A percentile compares a stretch with the other conserved stretches of the same genome.
phyloP scores from a whole-genome alignment of 106 monocot genomes.

The Dendrobium catenatum region DNA sequence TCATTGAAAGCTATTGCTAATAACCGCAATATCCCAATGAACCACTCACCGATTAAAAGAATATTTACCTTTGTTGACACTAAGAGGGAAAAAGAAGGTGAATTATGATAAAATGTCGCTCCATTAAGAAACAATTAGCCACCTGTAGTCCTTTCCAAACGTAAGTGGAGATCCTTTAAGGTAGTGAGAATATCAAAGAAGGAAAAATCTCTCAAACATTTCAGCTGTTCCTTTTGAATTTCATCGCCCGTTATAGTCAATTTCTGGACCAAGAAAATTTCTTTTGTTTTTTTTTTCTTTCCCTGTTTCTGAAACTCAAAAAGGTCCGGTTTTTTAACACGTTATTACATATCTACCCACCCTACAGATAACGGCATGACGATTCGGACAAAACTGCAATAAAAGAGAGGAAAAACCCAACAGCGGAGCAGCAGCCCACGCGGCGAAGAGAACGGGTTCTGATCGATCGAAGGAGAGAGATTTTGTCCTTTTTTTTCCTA shows the following conservation, averaged over 20 bases:
- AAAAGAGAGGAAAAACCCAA: neutral
- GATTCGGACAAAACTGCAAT: constrained; percentile 1
- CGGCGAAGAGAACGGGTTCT: constrained; percentile 12
- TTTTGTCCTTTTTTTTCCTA: neutral
- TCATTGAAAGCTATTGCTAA: neutral
- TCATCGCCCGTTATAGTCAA: neutral
- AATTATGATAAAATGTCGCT: neutral
- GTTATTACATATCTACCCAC: neutral
- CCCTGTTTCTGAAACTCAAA: neutral
- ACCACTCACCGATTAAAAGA: too few relatives aligned
- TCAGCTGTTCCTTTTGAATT: neutral
- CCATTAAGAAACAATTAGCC: too few relatives aligned
- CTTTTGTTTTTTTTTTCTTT: too few relatives aligned
- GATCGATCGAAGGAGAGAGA: neutral
- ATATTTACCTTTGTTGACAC: neutral
- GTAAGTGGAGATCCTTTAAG: too few relatives aligned
- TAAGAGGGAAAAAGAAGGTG: neutral
- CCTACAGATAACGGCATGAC: constrained; percentile 1
- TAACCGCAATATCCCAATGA: too few relatives aligned
- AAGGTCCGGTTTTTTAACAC: neutral
- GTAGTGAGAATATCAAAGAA: neutral
- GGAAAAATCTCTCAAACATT: neutral
- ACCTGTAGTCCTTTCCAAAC: neutral
- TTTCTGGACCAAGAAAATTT: too few relatives aligned
- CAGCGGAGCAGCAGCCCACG: constrained; percentile 8